A percentile compares a stretch with the other conserved stretches of the same genome.
Conservation (phyloP, 1,284 basidiomycete genomes). For the Moesziomyces globuligerus region DNA sequence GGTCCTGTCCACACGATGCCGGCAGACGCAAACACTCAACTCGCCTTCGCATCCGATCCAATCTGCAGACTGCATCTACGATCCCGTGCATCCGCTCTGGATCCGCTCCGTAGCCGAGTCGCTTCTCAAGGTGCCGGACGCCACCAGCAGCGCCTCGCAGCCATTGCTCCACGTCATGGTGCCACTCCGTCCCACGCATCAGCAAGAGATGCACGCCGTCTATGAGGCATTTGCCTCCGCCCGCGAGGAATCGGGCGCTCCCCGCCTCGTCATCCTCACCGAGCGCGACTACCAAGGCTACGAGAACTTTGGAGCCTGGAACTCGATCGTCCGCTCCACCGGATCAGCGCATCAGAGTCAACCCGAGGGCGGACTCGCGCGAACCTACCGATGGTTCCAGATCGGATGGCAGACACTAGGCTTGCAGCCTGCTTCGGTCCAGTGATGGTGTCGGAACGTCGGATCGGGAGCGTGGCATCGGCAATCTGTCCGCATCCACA, state of each 20-base stretch:
- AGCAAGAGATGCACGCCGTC: conserved; percentile 50
- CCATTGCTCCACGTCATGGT: conserved; percentile 55
- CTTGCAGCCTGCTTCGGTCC: too few relatives aligned
- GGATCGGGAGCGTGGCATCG: too few relatives aligned
- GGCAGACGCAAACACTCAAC: background rate
- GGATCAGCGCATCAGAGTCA: conserved; percentile 8
- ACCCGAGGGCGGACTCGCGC: conserved; percentile 24
- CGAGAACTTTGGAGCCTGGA: conserved; percentile 54
- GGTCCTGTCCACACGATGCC: background rate
- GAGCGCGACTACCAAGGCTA: conserved; percentile 42
- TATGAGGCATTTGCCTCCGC: conserved; percentile 44
- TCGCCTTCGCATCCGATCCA: background rate
- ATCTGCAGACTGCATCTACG: conserved; percentile 58
- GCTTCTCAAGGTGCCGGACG: conserved; percentile 13
- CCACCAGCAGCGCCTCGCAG: too few relatives aligned
- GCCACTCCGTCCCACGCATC: conserved; percentile 54
- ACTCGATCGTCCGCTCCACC: conserved; percentile 17
- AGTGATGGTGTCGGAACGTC: too few relatives aligned
- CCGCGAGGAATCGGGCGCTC: background rate
- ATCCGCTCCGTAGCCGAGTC: conserved; percentile 55
- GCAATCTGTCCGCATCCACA: too few relatives aligned
- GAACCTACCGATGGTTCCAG: conserved; percentile 37
- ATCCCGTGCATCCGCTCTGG: conserved; percentile 57
- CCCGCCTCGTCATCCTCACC: conserved; percentile 20
- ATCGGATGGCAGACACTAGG: conserved; percentile 28